A percentile compares a stretch with the other conserved stretches of the same genome.
Evolutionary conservation across 192 early-diverging fungal species (phyloP).

Genomic region (Coemansia sp.): DNA sequence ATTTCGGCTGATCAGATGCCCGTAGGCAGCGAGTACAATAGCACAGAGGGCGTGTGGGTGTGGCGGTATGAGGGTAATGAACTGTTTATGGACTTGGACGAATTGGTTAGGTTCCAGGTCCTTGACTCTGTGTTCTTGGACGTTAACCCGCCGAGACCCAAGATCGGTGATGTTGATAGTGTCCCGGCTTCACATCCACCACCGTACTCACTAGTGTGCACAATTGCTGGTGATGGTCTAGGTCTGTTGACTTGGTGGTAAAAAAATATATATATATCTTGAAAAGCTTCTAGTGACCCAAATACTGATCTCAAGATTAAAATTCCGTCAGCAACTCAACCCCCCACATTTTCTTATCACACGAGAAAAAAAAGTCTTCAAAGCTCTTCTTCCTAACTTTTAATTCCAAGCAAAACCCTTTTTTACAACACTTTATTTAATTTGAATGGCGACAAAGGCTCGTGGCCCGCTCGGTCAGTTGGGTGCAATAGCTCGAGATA

Average conservation of each 20-base stretch:
- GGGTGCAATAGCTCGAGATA: constrained; percentile 30
- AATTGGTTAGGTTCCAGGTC: constrained; percentile 78
- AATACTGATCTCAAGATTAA: neutral
- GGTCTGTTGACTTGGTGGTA: constrained; percentile 75
- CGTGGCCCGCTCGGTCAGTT: constrained; percentile 42
- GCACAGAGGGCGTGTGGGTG: constrained; percentile 77
- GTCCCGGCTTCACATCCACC: constrained; percentile 25
- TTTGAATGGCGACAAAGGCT: constrained; percentile 41
- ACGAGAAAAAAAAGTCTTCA: neutral
- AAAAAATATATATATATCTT: neutral
- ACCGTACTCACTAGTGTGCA: constrained; percentile 53
- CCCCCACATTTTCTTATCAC: neutral
- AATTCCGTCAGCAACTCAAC: neutral
- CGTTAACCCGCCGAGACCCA: constrained; percentile 59
- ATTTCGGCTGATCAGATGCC: constrained; percentile 73
- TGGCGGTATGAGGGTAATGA: constrained; percentile 81
- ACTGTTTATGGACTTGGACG: constrained; percentile 82
- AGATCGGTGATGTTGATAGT: constrained; percentile 30
- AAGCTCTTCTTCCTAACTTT: neutral
- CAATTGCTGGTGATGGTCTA: constrained; percentile 70
- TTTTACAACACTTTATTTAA: neutral
- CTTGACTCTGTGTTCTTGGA: constrained; percentile 76
- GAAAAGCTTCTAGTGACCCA: neutral
- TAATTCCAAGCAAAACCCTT: neutral
- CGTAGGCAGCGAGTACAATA: constrained; percentile 65